Evolutionary conservation across 2,329 filamentous ascomycete genomes (phyloP).

Genomic region (Fusarium aywerte): DNA sequence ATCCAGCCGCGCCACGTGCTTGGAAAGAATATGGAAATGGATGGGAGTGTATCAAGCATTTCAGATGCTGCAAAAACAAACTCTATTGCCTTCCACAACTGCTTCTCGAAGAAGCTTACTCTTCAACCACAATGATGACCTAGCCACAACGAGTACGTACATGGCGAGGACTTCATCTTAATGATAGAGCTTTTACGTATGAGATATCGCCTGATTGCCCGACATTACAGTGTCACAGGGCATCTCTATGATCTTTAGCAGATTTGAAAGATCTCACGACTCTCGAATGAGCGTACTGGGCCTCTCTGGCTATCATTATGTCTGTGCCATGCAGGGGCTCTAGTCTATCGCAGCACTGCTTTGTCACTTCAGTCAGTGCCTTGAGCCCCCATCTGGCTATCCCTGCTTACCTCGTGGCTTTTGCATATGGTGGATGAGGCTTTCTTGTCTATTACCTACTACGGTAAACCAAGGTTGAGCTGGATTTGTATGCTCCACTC

Average conservation of each 20-base stretch:
- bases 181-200: conserved; percentile 23
- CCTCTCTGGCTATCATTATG: background rate
- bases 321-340: conserved; percentile 30
- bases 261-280: background rate
- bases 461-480: background rate
- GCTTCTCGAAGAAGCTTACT: conserved; percentile 32
- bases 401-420: conserved; percentile 37
- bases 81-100: conserved; percentile 21
- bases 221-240: background rate
- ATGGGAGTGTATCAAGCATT: conserved; percentile 29
- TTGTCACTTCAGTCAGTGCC: conserved; percentile 14
- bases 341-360: background rate
- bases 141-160: conserved; percentile 18
- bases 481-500: background rate
- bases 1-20: conserved; percentile 41
- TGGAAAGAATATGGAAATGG: conserved; percentile 1
- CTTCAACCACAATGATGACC: conserved; percentile 15
- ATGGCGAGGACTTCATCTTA: conserved; percentile 1
- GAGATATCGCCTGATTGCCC: conserved; percentile 8
- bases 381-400: conserved; percentile 12
- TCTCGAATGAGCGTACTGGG: conserved; percentile 6
- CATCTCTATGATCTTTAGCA: background rate
- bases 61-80: conserved; percentile 20
- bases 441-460: background rate
- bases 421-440: conserved; percentile 10